These are phyloP conservation scores for Paspalum notatum DNA, from an alignment of 176 grass and related monocot genomes.

Conservation along the genomic window DNA sequence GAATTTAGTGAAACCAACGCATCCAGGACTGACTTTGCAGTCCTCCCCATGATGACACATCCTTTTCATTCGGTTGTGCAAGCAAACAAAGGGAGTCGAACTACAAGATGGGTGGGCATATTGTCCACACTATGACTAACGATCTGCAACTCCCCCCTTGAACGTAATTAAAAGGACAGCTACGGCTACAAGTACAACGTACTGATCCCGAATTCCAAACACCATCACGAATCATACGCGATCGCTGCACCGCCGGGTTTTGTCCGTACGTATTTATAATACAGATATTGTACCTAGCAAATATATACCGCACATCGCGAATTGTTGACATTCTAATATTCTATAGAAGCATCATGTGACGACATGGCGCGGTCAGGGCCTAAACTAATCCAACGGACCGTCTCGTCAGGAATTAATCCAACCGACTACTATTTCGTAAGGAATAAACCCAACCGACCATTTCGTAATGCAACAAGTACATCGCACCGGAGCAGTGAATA, in stretches of 20 bases:
- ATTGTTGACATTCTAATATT: slow-evolving; percentile 5
- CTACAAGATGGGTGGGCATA: neutral
- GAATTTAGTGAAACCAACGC: neutral
- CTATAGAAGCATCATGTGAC: neutral
- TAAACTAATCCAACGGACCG: neutral
- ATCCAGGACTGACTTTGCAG: neutral
- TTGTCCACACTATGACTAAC: neutral
- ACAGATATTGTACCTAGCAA: too few species aligned
- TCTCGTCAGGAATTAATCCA: neutral
- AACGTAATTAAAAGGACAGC: neutral
- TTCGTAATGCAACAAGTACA: neutral
- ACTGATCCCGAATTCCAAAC: neutral
- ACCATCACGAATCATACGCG: neutral
- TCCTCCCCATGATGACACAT: neutral
- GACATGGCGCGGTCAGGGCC: neutral
- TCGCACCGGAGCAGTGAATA: neutral
- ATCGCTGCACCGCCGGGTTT: neutral
- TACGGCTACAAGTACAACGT: neutral
- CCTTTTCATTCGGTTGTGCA: neutral
- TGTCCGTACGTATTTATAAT: neutral
- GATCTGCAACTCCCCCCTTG: neutral
- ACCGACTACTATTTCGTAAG: neutral
- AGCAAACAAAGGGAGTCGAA: neutral
- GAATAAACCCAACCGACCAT: neutral
- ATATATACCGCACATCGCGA: too few species aligned